Conservation (phyloP, 306 rosid species). For the Sicyos edulis region DNA sequence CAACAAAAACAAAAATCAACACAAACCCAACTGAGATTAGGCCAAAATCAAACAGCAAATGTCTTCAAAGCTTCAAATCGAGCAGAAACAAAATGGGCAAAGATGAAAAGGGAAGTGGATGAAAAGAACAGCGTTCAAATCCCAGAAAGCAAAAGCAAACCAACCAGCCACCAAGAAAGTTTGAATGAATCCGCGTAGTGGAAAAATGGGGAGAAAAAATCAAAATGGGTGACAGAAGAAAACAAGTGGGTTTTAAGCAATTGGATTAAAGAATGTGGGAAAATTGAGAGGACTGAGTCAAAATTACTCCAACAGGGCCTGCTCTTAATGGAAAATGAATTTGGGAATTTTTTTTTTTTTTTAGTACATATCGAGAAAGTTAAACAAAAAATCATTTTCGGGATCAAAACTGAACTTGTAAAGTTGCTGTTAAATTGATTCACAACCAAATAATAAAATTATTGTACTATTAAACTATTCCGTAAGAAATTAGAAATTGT, state of each 20-base stretch:
- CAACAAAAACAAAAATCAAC: constrained; percentile 17
- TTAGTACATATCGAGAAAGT: too few relatives aligned
- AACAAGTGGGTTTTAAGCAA: constrained; percentile 6
- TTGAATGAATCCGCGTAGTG: constrained; percentile 49
- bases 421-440: too few relatives aligned
- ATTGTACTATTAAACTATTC: too few relatives aligned
- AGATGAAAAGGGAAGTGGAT: neutral
- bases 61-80: constrained; percentile 1
- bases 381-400: too few relatives aligned
- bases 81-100: constrained; percentile 16
- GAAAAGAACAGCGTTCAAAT: constrained; percentile 31
- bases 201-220: neutral
- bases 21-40: constrained; percentile 23
- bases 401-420: too few relatives aligned
- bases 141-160: constrained; percentile 28
- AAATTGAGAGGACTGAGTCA: constrained; percentile 1
- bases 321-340: neutral
- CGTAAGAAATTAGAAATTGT: too few relatives aligned
- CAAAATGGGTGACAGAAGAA: neutral
- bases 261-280: neutral
- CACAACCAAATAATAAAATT: too few relatives aligned
- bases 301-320: neutral
- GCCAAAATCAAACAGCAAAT: neutral
- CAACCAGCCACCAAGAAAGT: constrained; percentile 19
- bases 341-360: too few relatives aligned